phyloP scores from a whole-genome alignment of 331 rosid species.

The Acacia pycnantha region DNA sequence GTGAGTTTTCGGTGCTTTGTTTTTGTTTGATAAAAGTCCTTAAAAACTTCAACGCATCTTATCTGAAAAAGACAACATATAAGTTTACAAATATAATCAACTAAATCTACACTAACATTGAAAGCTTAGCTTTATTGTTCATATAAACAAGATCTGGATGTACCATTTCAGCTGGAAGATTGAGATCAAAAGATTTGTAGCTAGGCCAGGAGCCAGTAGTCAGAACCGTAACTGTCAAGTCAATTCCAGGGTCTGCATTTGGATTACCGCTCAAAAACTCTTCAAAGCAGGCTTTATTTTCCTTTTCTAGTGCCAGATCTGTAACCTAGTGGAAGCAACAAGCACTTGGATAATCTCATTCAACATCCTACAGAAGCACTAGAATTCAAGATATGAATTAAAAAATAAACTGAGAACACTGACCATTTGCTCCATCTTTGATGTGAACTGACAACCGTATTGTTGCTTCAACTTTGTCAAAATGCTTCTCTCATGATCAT shows the following conservation, averaged over 20 bases:
- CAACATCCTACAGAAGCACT: constrained; percentile 5
- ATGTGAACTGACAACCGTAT: constrained; percentile 91
- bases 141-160: constrained; percentile 21
- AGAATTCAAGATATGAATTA: constrained; percentile 23
- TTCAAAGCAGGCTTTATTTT: constrained; percentile 83
- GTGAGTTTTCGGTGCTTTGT: constrained; percentile 89
- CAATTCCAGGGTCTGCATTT: constrained; percentile 75
- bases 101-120: constrained; percentile 9
- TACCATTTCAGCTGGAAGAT: constrained; percentile 96
- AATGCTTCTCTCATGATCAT: constrained; percentile 95
- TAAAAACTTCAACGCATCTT: constrained; percentile 89
- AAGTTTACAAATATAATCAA: constrained; percentile 6
- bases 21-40: constrained; percentile 89
- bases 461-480: constrained; percentile 89
- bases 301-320: constrained; percentile 89
- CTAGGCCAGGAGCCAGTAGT: constrained; percentile 97
- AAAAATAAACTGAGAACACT: constrained; percentile 30
- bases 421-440: constrained; percentile 97
- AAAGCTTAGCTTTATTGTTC: neutral
- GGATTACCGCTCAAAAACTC: constrained; percentile 72
- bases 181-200: constrained; percentile 90
- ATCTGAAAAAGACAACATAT: constrained; percentile 46
- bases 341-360: constrained; percentile 13
- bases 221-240: constrained; percentile 87
- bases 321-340: constrained; percentile 61